A percentile compares a stretch with the other conserved stretches of the same genome.
Evolutionary conservation across 2,329 filamentous ascomycete species (phyloP).

Genomic region (Monilinia polystroma): DNA sequence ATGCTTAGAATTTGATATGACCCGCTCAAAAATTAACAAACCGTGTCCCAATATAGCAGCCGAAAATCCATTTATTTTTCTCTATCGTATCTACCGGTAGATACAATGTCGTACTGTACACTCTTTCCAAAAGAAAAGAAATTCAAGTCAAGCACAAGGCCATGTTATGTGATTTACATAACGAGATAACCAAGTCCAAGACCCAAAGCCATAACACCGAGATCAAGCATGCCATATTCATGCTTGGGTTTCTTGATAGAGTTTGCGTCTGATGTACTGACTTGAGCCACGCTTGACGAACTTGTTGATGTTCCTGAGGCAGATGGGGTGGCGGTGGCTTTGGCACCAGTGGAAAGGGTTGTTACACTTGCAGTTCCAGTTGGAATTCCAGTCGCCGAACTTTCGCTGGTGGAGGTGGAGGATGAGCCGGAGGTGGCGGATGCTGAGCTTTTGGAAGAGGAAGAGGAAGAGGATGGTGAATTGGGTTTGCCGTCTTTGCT

Average conservation of each 20-base stretch:
- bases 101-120: background rate
- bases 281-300: slow-evolving; percentile 33
- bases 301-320: background rate
- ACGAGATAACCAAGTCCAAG: slow-evolving; percentile 40
- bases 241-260: slow-evolving; percentile 31
- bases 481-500: slow-evolving; percentile 23
- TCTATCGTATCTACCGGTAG: background rate
- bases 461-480: slow-evolving; percentile 8
- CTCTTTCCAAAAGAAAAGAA: background rate
- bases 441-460: background rate
- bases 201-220: slow-evolving; percentile 37
- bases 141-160: no score
- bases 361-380: slow-evolving; percentile 22
- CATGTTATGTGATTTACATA: slow-evolving; percentile 33
- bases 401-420: background rate
- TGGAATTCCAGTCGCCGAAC: background rate
- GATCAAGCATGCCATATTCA: slow-evolving; percentile 36
- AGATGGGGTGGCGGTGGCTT: background rate
- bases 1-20: background rate
- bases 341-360: slow-evolving; percentile 24
- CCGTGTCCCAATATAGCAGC: background rate
- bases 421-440: background rate
- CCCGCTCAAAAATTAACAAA: background rate
- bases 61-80: background rate
- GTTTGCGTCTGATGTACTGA: slow-evolving; percentile 20